Base-by-base conservation (phyloP, 768 basidiomycete species). In the Piloderma croceum region DNA sequence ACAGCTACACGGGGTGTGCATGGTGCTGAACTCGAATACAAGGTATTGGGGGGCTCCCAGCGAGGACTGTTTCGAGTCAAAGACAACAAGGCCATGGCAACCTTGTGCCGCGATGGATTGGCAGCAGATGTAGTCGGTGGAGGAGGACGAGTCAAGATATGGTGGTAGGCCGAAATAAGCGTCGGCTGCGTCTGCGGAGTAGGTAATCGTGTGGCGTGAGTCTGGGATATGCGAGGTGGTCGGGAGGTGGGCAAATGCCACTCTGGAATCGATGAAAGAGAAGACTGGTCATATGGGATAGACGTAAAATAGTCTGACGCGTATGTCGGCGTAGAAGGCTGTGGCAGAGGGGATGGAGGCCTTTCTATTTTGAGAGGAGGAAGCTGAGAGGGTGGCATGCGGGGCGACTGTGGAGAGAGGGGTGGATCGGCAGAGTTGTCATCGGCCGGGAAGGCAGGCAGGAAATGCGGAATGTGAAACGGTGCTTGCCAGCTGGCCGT, bases 211-310 rank as follows among this genome's bases (percentile, higher is more conserved):
- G 24, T 51, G 20, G 38, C 39, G 6, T 39, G 19, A 12, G 37
- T 24, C 3, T 27, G 12, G 21, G 53, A 49, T 17, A 49, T 42
- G 2, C 52, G 45, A 0, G 53, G 41, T 6, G 69, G 57, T 3
- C 56, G 54, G 6, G 58, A 53, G 2, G 74, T 51, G 3, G 81
- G 84, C 0, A 89, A 65, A 55, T 88, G 85, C 77, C 83, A 81
- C 51, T 82, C 73, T 13, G 83, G 71, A 6, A 74, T 67, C 6
- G 69, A 64, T 4, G 83, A 72, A 18, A 90, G 74, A 3, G 81
- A 70, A 1, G 87, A 90, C 48, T 82, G 77, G 2, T 72, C 73
- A 52, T 90, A 90, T 4, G 86, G 83, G 1, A 88, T 74, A 51
- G 78, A 77, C 9, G 81, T 73, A 19, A 80, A 65, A 44, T 84